A percentile compares a stretch with the other conserved stretches of the same genome.
phyloP scores from a whole-genome alignment of 352 stramenopile species.

The Phytophthora pistaciae region DNA sequence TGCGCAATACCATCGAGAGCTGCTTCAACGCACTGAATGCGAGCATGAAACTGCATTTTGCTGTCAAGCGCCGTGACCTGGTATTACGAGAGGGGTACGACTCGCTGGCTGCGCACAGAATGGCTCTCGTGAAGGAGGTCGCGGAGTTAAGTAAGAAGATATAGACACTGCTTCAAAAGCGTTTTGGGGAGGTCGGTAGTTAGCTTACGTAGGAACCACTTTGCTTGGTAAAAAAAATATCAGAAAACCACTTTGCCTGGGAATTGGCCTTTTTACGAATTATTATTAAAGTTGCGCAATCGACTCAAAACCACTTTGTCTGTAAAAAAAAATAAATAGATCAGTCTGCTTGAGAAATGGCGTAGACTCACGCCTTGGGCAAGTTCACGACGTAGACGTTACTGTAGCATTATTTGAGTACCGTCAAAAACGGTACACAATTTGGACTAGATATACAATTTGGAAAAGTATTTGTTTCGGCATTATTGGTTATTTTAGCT shows the following conservation, averaged over 20 bases:
- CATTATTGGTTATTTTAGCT: too few species aligned
- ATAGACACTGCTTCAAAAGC: not conserved
- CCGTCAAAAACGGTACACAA: too few species aligned
- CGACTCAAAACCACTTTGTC: not conserved
- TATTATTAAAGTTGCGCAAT: not conserved
- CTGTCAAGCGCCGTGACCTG: not conserved
- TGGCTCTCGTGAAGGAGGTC: not conserved
- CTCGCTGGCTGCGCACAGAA: not conserved
- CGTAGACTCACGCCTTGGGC: too few species aligned
- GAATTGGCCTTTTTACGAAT: not conserved
- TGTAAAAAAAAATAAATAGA: not conserved
- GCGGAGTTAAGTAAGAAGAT: not conserved
- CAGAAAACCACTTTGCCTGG: not conserved
- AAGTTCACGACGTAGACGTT: too few species aligned
- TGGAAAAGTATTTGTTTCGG: too few species aligned
- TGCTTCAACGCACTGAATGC: not conserved
- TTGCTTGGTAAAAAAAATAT: not conserved
- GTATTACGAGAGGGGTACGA: not conserved
- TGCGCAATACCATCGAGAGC: not conserved
- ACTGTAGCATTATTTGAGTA: too few species aligned
- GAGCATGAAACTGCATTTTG: not conserved
- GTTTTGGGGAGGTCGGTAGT: not conserved
- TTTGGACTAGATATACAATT: too few species aligned
- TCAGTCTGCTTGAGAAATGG: not conserved
- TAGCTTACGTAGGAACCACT: not conserved